Evolutionary conservation across 1,284 basidiomycete species (phyloP).

Genomic region (Leccinum variabile): DNA sequence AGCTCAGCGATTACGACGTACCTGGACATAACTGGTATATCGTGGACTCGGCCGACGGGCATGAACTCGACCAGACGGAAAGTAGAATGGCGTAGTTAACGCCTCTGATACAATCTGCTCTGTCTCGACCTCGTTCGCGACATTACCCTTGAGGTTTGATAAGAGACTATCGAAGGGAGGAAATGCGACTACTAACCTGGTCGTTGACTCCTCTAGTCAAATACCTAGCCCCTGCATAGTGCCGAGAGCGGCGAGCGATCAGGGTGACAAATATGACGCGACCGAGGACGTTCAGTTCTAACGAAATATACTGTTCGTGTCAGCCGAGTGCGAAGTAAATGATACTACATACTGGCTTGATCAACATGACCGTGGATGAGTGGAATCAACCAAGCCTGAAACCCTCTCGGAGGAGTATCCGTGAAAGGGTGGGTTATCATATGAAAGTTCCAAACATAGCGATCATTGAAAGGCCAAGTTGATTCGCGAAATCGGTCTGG

Average conservation of each 20-base stretch:
- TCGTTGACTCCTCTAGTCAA: slow-evolving; percentile 94
- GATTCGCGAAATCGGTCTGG: slow-evolving; percentile 43
- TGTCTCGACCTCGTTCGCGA: slow-evolving; percentile 99
- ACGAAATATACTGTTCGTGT: slow-evolving; percentile 1
- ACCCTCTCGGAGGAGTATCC: slow-evolving; percentile 26
- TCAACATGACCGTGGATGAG: slow-evolving; percentile 96
- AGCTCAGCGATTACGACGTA: slow-evolving; percentile 24
- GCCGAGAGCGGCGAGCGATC: slow-evolving; percentile 91
- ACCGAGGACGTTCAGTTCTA: slow-evolving; percentile 90
- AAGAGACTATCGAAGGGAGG: neutral
- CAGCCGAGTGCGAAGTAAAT: neutral
- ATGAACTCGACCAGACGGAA: slow-evolving; percentile 44
- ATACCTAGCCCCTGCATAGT: slow-evolving; percentile 96
- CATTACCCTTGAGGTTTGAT: slow-evolving; percentile 75
- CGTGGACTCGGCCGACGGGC: slow-evolving; percentile 70
- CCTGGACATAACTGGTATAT: slow-evolving; percentile 94
- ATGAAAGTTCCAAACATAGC: slow-evolving; percentile 96
- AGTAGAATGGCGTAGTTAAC: slow-evolving; percentile 88
- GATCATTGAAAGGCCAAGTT: slow-evolving; percentile 76
- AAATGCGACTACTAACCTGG: slow-evolving; percentile 49
- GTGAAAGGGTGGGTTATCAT: slow-evolving; percentile 74
- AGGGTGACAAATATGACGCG: slow-evolving; percentile 92
- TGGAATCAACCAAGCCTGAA: slow-evolving; percentile 81
- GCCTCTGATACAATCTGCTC: slow-evolving; percentile 98
- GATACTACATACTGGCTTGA: slow-evolving; percentile 82